Evolutionary conservation across 495 filamentous ascomycete species (phyloP), one percentile per base, ranked within the genome.

Genomic region (Astrothelium subdiscretum): DNA sequence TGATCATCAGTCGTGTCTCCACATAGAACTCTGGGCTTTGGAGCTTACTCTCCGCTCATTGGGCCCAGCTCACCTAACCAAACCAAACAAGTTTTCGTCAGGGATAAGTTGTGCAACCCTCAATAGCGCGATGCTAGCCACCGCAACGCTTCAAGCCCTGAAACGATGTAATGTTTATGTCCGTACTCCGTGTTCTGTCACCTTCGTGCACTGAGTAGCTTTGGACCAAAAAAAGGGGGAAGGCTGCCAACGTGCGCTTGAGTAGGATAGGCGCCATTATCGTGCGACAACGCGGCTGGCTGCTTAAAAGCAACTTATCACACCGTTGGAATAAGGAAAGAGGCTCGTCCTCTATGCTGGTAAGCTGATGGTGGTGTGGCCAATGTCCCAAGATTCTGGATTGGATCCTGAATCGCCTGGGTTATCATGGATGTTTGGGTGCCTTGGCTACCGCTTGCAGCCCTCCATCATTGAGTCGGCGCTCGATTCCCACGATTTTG

Each of bases 1-100:
- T 8, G 42, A 48, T 48, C 42, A n/a, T 48, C 42, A 54, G 48
- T 54, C 48, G 48, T 54, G 48, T 54, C 20, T 54, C 48, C 48
- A 54, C 48, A 54, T 24, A 54, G 24, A 54, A 54, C n/a, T 20
- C 6, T 8, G 48, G 26, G 22, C 20, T 29, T 3, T 27, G 12
- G 6, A 20, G 8, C 20, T 15, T 11, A 24, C 48, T 24, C 15
- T 24, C 10, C 24, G 48, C 24, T 54, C 8, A 54, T 54, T 54
- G 48, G 48, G 20, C 20, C n/a, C 3, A 54, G 22, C n/a, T 11
- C 20, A 54, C 48, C 22, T 24, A 29, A 24, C 20, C 48, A 54
- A 8, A 54, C 6, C 22, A 29, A 54, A 15, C 48, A 2, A 8
- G 48, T 54, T 54, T 54, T 54, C 48, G 48, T 54, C 11, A 27